Percentiles rank a stretch among this genome's conserved stretches.
These are phyloP conservation scores for Apiospora rasikravindrae DNA, from an alignment of 2,329 filamentous ascomycete genomes.

Conservation along the genomic window DNA sequence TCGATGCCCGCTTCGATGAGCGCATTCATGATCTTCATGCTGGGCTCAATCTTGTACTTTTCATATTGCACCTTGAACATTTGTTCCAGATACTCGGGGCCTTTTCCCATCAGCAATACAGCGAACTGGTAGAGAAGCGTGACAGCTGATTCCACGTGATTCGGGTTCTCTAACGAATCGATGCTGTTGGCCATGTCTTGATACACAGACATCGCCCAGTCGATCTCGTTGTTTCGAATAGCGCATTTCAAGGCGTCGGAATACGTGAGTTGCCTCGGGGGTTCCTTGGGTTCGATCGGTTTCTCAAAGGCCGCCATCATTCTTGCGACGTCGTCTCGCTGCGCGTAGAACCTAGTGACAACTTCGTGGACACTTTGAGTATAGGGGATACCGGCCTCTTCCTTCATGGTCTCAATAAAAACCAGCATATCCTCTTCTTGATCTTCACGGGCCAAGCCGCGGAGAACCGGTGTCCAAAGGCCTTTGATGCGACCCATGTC, in stretches of 20 bases:
- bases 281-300: slow-evolving; percentile 47
- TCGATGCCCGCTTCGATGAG: slow-evolving; percentile 75
- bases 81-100: slow-evolving; percentile 72
- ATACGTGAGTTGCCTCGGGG: slow-evolving; percentile 53
- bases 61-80: slow-evolving; percentile 66
- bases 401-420: slow-evolving; percentile 56
- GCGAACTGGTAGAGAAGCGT: slow-evolving; percentile 68
- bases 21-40: slow-evolving; percentile 75
- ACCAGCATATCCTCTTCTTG: slow-evolving; percentile 62
- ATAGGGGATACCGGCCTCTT: slow-evolving; percentile 51
- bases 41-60: slow-evolving; percentile 55
- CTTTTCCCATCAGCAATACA: slow-evolving; percentile 69
- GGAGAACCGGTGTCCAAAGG: slow-evolving; percentile 57
- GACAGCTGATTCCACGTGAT: slow-evolving; percentile 69
- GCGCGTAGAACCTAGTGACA: slow-evolving; percentile 68
- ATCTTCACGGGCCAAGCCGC: slow-evolving; percentile 66
- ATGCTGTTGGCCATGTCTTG: slow-evolving; percentile 51
- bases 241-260: slow-evolving; percentile 65
- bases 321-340: slow-evolving; percentile 59
- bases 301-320: slow-evolving; percentile 72
- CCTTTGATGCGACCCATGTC: slow-evolving; percentile 41
- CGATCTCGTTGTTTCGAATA: slow-evolving; percentile 60
- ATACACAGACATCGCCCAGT: slow-evolving; percentile 68
- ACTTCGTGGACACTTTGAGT: slow-evolving; percentile 53
- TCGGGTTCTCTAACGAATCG: slow-evolving; percentile 27